Percentiles rank a stretch among this genome's conserved stretches.
phyloP scores from a whole-genome alignment of 768 basidiomycete species.

The Pleurotus platypus region DNA sequence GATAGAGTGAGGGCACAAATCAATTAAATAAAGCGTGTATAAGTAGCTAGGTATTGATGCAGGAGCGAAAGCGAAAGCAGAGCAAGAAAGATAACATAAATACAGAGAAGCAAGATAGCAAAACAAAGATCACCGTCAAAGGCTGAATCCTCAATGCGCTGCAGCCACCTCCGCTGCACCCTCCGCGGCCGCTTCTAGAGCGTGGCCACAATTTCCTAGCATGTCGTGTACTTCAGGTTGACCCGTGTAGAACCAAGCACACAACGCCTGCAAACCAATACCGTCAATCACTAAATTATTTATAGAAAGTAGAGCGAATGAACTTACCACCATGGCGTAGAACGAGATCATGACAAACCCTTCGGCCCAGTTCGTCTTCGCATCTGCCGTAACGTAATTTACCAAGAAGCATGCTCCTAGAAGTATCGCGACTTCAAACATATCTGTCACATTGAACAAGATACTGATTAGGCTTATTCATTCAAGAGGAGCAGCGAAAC shows the following conservation, averaged over 20 bases:
- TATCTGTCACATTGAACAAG: slow-evolving; percentile 34
- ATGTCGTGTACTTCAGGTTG: slow-evolving; percentile 44
- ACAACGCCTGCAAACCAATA: slow-evolving; percentile 40
- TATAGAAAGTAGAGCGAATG: not conserved
- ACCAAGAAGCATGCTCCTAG: slow-evolving; percentile 72
- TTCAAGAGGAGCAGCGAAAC: slow-evolving; percentile 9
- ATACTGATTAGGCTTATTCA: not conserved
- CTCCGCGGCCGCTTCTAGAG: slow-evolving; percentile 30
- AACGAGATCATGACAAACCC: slow-evolving; percentile 64
- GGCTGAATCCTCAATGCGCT: not conserved
- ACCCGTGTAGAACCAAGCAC: slow-evolving; percentile 65
- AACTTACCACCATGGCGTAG: slow-evolving; percentile 39
- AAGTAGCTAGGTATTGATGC: too few species aligned
- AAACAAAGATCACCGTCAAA: too few species aligned
- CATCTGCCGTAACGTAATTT: slow-evolving; percentile 76
- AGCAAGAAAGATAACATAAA: too few species aligned
- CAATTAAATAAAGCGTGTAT: too few species aligned
- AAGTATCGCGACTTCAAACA: slow-evolving; percentile 64
- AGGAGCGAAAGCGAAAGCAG: too few species aligned
- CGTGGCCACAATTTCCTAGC: slow-evolving; percentile 33
- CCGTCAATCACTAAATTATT: not conserved
- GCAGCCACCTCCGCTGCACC: not conserved
- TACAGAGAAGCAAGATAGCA: too few species aligned
- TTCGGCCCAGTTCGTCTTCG: slow-evolving; percentile 80
- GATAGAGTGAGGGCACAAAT: too few species aligned